These are phyloP conservation scores for Novymonas esmeraldas DNA, from an alignment of 208 protist genomes.

Conservation along the genomic window DNA sequence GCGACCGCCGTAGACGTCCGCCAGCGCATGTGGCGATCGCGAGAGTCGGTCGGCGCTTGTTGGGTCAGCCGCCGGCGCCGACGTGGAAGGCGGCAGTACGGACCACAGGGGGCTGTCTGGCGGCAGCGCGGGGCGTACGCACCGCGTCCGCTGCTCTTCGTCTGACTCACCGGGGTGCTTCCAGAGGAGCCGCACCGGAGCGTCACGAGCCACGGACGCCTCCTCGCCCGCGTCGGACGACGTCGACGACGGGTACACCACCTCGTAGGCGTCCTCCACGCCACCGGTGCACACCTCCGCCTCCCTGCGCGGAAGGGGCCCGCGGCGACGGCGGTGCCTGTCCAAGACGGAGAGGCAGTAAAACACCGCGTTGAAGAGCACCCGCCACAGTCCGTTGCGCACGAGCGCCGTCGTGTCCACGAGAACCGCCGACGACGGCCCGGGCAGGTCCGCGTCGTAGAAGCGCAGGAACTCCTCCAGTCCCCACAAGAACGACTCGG, in stretches of 20 bases:
- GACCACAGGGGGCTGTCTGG: constrained; percentile 10
- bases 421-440: neutral
- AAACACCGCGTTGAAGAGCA: constrained; percentile 68
- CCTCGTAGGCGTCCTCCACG: constrained; percentile 37
- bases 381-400: constrained; percentile 49
- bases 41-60: neutral
- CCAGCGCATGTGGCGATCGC: neutral
- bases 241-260: constrained; percentile 22
- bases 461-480: constrained; percentile 21
- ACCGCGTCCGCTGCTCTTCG: constrained; percentile 11
- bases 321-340: constrained; percentile 14
- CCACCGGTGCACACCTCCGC: constrained; percentile 34
- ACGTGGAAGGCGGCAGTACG: neutral
- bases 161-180: constrained; percentile 16
- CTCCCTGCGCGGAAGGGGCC: constrained; percentile 14
- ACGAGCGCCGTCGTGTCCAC: constrained; percentile 12
- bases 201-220: constrained; percentile 5
- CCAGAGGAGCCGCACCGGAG: constrained; percentile 24
- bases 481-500: constrained; percentile 17
- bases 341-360: constrained; percentile 58
- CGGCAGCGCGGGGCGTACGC: constrained; percentile 22
- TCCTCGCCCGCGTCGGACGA: constrained; percentile 8
- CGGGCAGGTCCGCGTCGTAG: neutral
- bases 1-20: constrained; percentile 11
- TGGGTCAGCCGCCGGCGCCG: neutral